phyloP scores from a whole-genome alignment of 805 yeast species.

The Torulaspora gathmanii region DNA sequence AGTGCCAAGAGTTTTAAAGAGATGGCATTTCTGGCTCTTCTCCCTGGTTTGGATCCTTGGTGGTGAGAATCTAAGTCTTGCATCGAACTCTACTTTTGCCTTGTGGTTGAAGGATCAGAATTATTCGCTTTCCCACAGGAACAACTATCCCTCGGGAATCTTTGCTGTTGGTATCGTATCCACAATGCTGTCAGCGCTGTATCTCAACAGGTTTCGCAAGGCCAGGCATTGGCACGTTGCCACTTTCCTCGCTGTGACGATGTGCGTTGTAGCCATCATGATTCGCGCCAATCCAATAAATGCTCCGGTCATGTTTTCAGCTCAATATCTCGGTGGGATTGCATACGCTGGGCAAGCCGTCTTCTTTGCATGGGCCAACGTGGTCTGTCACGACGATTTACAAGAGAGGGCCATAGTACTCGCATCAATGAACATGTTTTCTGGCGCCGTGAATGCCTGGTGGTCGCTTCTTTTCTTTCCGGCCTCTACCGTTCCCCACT shows the following conservation, averaged over 20 bases:
- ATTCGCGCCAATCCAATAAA: slow-evolving; percentile 41
- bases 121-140: slow-evolving; percentile 43
- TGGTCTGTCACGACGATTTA: slow-evolving; percentile 52
- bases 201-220: slow-evolving; percentile 41
- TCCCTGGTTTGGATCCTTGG: slow-evolving; percentile 49
- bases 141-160: slow-evolving; percentile 53
- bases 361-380: slow-evolving; percentile 61
- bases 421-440: slow-evolving; percentile 63
- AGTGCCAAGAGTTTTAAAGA: slow-evolving; percentile 43
- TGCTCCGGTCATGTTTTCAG: slow-evolving; percentile 43
- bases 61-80: slow-evolving; percentile 46
- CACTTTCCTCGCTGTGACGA: slow-evolving; percentile 39
- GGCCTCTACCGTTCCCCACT: slow-evolving; percentile 49
- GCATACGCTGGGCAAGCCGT: slow-evolving; percentile 57
- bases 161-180: slow-evolving; percentile 48
- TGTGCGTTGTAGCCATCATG: slow-evolving; percentile 47
- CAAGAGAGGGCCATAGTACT: slow-evolving; percentile 61
- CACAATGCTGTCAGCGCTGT: slow-evolving; percentile 42
- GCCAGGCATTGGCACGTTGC: slow-evolving; percentile 51
- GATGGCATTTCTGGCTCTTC: slow-evolving; percentile 57
- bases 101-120: slow-evolving; percentile 42
- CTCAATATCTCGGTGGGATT: slow-evolving; percentile 52
- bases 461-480: slow-evolving; percentile 53
- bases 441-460: slow-evolving; percentile 61
- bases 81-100: slow-evolving; percentile 45